These are phyloP conservation scores for Tuber magnatum DNA, from an alignment of 495 filamentous ascomycete genomes.

Conservation along the genomic window DNA sequence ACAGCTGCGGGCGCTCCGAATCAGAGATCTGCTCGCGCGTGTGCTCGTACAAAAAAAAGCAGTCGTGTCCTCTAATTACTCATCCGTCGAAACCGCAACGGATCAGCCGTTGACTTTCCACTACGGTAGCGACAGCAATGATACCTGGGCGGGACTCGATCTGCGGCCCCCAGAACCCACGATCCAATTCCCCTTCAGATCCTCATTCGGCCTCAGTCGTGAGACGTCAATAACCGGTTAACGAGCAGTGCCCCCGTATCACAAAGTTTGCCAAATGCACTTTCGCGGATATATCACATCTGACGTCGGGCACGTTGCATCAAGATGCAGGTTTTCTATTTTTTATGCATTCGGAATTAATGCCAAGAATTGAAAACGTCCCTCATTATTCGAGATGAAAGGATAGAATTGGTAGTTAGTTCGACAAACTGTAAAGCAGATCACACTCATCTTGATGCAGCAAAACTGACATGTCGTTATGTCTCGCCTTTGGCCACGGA, in stretches of 20 bases:
- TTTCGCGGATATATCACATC: neutral
- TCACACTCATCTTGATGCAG: neutral
- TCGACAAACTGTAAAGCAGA: neutral
- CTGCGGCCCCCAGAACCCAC: neutral
- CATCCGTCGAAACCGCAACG: neutral
- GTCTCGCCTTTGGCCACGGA: neutral
- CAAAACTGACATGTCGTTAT: slow-evolving; percentile 1
- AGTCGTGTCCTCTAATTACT: neutral
- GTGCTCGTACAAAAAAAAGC: neutral
- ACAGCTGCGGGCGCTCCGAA: neutral
- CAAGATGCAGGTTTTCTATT: neutral
- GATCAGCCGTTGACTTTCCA: neutral
- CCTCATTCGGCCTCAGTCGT: neutral
- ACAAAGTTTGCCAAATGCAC: neutral
- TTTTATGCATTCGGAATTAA: neutral
- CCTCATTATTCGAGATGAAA: neutral
- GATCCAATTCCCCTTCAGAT: neutral
- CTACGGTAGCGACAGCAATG: neutral
- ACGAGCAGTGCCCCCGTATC: neutral
- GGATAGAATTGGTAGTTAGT: neutral
- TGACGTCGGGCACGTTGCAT: neutral
- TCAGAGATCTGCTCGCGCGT: neutral
- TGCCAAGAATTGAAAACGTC: neutral
- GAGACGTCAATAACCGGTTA: neutral
- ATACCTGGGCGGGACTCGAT: neutral